Evolutionary conservation across 2,329 filamentous ascomycete genomes (phyloP).

Genomic region (Hypoxylon sp.): DNA sequence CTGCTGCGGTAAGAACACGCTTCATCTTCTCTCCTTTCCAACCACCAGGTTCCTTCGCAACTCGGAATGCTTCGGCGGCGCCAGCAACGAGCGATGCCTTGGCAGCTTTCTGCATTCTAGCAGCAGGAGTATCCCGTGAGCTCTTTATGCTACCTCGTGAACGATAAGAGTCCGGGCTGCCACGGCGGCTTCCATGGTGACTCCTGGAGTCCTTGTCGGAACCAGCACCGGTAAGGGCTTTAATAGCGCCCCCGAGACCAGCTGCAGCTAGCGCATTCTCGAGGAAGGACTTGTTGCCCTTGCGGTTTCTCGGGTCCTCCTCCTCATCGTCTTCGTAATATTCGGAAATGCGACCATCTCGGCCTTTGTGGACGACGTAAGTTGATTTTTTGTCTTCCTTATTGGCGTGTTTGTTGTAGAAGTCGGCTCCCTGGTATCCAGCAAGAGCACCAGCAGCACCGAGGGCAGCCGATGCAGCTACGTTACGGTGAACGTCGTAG

Average conservation of each 20-base stretch:
- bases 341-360: slow-evolving; percentile 60
- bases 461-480: slow-evolving; percentile 66
- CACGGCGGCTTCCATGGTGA: slow-evolving; percentile 41
- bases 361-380: slow-evolving; percentile 62
- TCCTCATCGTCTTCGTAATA: slow-evolving; percentile 66
- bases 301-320: slow-evolving; percentile 61
- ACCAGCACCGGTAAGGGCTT: slow-evolving; percentile 62
- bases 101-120: slow-evolving; percentile 83
- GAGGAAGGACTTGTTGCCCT: slow-evolving; percentile 70
- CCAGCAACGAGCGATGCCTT: slow-evolving; percentile 91
- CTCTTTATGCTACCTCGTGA: slow-evolving; percentile 55
- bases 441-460: slow-evolving; percentile 71
- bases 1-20: slow-evolving; percentile 87
- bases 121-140: slow-evolving; percentile 54
- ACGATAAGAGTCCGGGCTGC: slow-evolving; percentile 62
- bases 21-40: slow-evolving; percentile 94
- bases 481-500: slow-evolving; percentile 62
- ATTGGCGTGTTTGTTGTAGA: slow-evolving; percentile 66
- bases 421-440: slow-evolving; percentile 69
- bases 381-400: slow-evolving; percentile 65
- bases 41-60: slow-evolving; percentile 85
- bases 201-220: slow-evolving; percentile 51
- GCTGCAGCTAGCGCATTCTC: slow-evolving; percentile 70
- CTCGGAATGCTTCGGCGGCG: slow-evolving; percentile 89
- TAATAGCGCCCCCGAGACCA: slow-evolving; percentile 68